phyloP scores from a whole-genome alignment of 2,329 filamentous ascomycete species.

The Neofusicoccum sp. region DNA sequence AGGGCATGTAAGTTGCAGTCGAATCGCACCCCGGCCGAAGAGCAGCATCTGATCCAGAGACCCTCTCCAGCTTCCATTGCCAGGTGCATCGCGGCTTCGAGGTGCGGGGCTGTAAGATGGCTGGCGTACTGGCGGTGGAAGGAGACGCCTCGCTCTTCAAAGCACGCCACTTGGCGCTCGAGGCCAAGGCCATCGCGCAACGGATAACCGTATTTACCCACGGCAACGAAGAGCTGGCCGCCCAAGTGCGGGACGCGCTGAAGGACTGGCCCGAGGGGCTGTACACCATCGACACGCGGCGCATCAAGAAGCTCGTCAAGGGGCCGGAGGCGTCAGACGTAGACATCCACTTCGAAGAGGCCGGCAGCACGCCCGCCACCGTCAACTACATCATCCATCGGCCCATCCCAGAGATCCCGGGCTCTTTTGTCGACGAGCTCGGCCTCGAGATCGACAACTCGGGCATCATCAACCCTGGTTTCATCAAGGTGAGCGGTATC shows the following conservation, averaged over 20 bases:
- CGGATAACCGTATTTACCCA: neutral
- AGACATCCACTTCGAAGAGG: neutral
- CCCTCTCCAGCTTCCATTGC: conserved; percentile 49
- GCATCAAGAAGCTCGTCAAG: neutral
- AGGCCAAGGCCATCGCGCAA: neutral
- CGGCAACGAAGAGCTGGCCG: neutral
- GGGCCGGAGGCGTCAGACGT: neutral
- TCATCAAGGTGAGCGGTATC: neutral
- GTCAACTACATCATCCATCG: neutral
- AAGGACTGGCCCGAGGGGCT: neutral
- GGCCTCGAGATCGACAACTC: conserved; percentile 1
- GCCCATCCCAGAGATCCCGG: neutral
- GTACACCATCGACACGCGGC: neutral
- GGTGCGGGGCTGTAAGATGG: conserved; percentile 48
- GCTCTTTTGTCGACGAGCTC: conserved; percentile 18
- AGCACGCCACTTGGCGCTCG: neutral
- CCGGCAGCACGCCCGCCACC: neutral
- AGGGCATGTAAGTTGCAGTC: conserved; percentile 44
- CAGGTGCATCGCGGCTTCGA: conserved; percentile 62
- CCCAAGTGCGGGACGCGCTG: neutral
- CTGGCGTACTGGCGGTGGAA: conserved; percentile 45
- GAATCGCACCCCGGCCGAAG: neutral
- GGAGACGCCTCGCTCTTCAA: neutral
- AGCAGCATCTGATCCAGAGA: conserved; percentile 25
- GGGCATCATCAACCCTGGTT: neutral